Base-by-base conservation (phyloP, 352 stramenopile species). In the Pythium phragmitis region DNA sequence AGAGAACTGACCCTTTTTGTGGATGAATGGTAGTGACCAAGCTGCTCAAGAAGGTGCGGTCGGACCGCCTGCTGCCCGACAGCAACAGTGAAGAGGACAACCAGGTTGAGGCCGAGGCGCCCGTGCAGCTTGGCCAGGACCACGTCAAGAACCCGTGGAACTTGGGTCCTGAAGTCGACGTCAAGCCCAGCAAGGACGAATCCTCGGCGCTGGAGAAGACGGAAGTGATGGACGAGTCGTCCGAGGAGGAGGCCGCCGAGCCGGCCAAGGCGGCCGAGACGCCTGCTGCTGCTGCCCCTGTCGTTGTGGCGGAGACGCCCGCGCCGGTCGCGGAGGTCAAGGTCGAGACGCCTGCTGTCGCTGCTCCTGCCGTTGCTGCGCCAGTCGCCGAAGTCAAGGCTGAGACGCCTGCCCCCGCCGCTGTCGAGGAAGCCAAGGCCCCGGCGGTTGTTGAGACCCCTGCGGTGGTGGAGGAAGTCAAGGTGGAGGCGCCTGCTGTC, bases 41-140 rank as follows among this genome's bases (percentile, higher is more conserved):
- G 69, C 70, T 90, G 30, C 64, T 88, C 21, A 86, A 89, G 69
- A 89, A 91, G 67, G 77, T 87, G 63, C 82, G 80, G 49, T 85
- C 69, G 50, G 62, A 64, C 37, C 54, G 62, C 36, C 7, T 46
- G 30, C 39, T 57, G 42, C 53, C 61, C 33, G 55, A 63, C 39
- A 69, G 28, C 46, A 53, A 55, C 53, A 62, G 61, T 21, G 54
- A 63, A n/a, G 46, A 63, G 48, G 48, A 45, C 54, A 59, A 54
- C 46, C 54, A 69, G 54, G 41, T 49, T 28, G 43, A 59, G 42
- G 42, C 49, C 17, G 45, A 60, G 64, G 3, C 51, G 57, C 56
- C 63, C 19, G 36, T 60, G 64, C 2, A 45, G 26, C 11, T 67
- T n/a, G 60, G 60, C 12, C 23, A 68, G 61, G 46, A 62, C 65